Conservation (phyloP, 768 basidiomycete species). For the Dendrothele bispora region DNA sequence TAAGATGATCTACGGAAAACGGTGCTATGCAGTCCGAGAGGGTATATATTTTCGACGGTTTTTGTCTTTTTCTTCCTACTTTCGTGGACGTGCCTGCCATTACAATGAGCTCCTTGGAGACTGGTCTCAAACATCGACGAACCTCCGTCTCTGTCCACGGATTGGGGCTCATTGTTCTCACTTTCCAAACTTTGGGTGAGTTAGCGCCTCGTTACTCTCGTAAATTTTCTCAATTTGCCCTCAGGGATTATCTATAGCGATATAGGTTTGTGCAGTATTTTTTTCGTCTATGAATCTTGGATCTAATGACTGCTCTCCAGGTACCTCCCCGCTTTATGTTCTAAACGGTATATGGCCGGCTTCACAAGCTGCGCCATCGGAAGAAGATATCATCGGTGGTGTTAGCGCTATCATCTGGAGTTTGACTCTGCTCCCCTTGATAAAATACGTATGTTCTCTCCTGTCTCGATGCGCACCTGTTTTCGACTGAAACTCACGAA, state of each 20-base stretch:
- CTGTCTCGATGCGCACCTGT: not conserved
- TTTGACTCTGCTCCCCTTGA: constrained; percentile 55
- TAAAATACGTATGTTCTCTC: constrained; percentile 56
- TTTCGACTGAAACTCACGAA: not conserved
- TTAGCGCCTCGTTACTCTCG: constrained; percentile 4
- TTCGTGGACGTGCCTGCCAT: constrained; percentile 18
- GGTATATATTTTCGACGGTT: not conserved
- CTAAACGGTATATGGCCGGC: constrained; percentile 65
- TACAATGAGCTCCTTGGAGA: constrained; percentile 16
- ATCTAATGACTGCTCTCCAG: constrained; percentile 29
- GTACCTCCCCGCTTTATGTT: constrained; percentile 65
- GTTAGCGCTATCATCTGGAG: constrained; percentile 67
- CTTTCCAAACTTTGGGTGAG: constrained; percentile 22
- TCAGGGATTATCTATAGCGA: constrained; percentile 50
- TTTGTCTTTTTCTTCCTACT: constrained; percentile 1
- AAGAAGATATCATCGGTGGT: constrained; percentile 64
- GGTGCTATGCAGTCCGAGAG: too few species aligned
- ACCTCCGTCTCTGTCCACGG: constrained; percentile 31
- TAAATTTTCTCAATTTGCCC: constrained; percentile 9
- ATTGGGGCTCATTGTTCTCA: constrained; percentile 27
- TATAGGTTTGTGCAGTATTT: constrained; percentile 25
- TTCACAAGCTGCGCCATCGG: constrained; percentile 41
- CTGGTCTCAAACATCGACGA: constrained; percentile 28
- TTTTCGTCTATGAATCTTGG: not conserved
- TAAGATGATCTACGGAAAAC: too few species aligned